phyloP scores from a whole-genome alignment of 805 yeast species.

The Candida dajiaensis region DNA sequence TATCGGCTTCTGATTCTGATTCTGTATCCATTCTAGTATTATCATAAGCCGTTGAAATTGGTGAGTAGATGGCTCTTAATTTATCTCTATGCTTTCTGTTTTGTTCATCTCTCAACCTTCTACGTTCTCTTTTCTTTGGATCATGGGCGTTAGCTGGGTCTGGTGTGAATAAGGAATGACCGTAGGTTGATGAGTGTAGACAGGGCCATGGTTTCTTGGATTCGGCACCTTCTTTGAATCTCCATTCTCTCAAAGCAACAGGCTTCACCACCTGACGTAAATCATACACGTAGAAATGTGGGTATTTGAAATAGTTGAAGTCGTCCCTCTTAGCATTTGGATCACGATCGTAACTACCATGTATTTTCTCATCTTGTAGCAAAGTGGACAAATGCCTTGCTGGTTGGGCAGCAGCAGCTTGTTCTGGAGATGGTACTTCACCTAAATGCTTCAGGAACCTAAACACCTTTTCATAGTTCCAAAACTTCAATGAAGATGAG shows the following conservation, averaged over 20 bases:
- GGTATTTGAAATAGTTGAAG: slow-evolving; percentile 69
- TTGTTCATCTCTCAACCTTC: slow-evolving; percentile 22
- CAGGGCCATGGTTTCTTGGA: slow-evolving; percentile 45
- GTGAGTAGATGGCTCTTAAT: slow-evolving; percentile 19
- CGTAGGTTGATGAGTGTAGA: slow-evolving; percentile 56
- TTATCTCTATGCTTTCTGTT: slow-evolving; percentile 35
- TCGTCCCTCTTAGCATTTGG: slow-evolving; percentile 83
- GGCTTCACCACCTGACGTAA: slow-evolving; percentile 74
- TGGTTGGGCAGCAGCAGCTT: slow-evolving; percentile 2
- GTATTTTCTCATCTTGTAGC: slow-evolving; percentile 75
- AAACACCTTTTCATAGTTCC: slow-evolving; percentile 83
- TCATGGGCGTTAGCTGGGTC: slow-evolving; percentile 40
- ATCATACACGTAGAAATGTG: slow-evolving; percentile 77
- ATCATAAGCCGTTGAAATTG: neutral
- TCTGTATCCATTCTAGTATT: slow-evolving; percentile 4
- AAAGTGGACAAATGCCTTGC: slow-evolving; percentile 48
- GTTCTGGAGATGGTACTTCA: slow-evolving; percentile 25
- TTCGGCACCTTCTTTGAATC: slow-evolving; percentile 23
- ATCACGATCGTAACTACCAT: slow-evolving; percentile 86
- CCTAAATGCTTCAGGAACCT: slow-evolving; percentile 69
- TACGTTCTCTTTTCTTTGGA: slow-evolving; percentile 32
- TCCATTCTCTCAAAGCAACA: slow-evolving; percentile 80
- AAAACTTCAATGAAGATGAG: slow-evolving; percentile 46
- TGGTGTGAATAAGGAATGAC: slow-evolving; percentile 72
- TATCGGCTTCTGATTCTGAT: slow-evolving; percentile 7